These are phyloP conservation scores for Suhomyces tanzawaensis DNA, from an alignment of 805 yeast genomes.

Conservation along the genomic window DNA sequence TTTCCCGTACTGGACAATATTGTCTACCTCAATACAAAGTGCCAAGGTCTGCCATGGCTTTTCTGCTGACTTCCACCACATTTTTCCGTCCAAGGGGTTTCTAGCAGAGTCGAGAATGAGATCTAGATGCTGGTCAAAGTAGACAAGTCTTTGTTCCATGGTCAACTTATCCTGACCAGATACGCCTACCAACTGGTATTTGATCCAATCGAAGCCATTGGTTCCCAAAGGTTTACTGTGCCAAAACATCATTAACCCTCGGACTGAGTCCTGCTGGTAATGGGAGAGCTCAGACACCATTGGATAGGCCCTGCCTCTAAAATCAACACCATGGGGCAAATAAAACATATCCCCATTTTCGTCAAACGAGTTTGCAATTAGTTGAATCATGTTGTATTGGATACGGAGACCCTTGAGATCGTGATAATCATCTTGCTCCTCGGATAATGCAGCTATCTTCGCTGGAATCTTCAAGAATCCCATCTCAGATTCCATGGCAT, in stretches of 20 bases:
- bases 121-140: slow-evolving; percentile 21
- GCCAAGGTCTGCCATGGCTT: slow-evolving; percentile 41
- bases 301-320: slow-evolving; percentile 43
- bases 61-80: slow-evolving; percentile 40
- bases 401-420: slow-evolving; percentile 16
- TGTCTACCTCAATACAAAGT: slow-evolving; percentile 30
- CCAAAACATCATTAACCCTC: slow-evolving; percentile 40
- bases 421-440: slow-evolving; percentile 10
- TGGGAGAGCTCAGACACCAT: slow-evolving; percentile 33
- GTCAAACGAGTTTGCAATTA: slow-evolving; percentile 25
- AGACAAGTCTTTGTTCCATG: slow-evolving; percentile 23
- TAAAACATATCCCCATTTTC: slow-evolving; percentile 35
- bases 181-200: slow-evolving; percentile 37
- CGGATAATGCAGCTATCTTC: neutral
- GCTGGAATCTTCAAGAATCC: slow-evolving; percentile 31
- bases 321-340: slow-evolving; percentile 39
- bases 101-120: slow-evolving; percentile 26
- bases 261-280: slow-evolving; percentile 33
- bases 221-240: slow-evolving; percentile 33
- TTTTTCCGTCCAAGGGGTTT: slow-evolving; percentile 22
- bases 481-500: slow-evolving; percentile 14
- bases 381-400: slow-evolving; percentile 17
- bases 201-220: slow-evolving; percentile 36
- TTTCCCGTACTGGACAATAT: slow-evolving; percentile 15
- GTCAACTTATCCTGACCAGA: slow-evolving; percentile 30